Evolutionary conservation across 1,139 yeast genomes (phyloP).

Genomic region (Geotrichum klebahnii): DNA sequence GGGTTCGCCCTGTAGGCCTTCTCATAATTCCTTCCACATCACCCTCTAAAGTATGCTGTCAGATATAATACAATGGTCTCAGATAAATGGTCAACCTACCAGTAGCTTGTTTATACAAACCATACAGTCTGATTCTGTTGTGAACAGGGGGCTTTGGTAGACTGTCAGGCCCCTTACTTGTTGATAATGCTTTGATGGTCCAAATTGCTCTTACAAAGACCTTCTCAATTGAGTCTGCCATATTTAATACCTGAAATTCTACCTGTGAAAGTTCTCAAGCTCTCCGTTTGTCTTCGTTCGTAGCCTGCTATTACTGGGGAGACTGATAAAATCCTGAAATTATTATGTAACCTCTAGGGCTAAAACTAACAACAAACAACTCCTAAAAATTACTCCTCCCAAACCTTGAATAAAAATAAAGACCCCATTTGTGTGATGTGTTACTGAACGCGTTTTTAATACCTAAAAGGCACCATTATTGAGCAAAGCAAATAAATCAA

Average conservation of each 20-base stretch:
- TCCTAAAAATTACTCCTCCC: too few relatives aligned
- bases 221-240: slow-evolving; percentile 48
- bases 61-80: background rate
- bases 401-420: too few relatives aligned
- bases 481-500: too few relatives aligned
- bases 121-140: slow-evolving; percentile 65
- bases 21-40: slow-evolving; percentile 66
- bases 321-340: too few relatives aligned
- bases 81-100: slow-evolving; percentile 6
- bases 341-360: too few relatives aligned
- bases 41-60: slow-evolving; percentile 49
- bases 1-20: slow-evolving; percentile 57
- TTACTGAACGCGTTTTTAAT: too few relatives aligned
- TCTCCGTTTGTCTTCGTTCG: too few relatives aligned
- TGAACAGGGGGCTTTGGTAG: slow-evolving; percentile 79
- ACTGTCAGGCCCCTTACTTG: slow-evolving; percentile 63
- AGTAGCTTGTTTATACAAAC: slow-evolving; percentile 82
- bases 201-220: slow-evolving; percentile 78
- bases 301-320: too few relatives aligned
- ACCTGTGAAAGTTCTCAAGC: too few relatives aligned
- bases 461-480: too few relatives aligned
- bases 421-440: too few relatives aligned
- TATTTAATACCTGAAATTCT: slow-evolving; percentile 10
- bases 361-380: too few relatives aligned
- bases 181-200: slow-evolving; percentile 68